Conservation (phyloP, 179 eudicot genomes). For the Carnegiea gigantea region DNA sequence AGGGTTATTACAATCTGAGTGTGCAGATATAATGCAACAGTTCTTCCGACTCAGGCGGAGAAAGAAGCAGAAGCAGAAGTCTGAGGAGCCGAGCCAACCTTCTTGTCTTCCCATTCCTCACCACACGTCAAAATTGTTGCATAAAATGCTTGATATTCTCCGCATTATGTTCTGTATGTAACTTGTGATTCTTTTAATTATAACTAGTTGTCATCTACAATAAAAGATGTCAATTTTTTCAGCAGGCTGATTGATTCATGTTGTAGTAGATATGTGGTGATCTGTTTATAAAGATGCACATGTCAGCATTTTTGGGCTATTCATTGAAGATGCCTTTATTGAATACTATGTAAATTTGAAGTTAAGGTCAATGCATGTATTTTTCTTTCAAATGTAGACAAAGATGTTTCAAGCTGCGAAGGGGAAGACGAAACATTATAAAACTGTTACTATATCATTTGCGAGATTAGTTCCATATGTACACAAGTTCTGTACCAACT, state of each 20-base stretch:
- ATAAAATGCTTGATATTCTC: constrained; percentile 64
- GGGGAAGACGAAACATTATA: too few relatives aligned
- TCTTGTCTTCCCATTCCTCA: constrained; percentile 56
- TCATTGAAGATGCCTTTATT: not conserved
- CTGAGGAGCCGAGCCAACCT: constrained; percentile 38
- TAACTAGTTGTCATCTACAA: not conserved
- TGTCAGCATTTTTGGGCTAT: not conserved
- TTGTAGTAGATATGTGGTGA: not conserved
- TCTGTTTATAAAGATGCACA: not conserved
- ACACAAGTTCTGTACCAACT: too few relatives aligned
- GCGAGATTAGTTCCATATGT: too few relatives aligned
- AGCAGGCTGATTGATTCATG: constrained; percentile 11
- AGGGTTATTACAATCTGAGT: constrained; percentile 67
- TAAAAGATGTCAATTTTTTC: constrained; percentile 1
- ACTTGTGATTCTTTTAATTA: too few relatives aligned
- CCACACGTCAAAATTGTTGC: constrained; percentile 54
- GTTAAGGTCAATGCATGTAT: not conserved
- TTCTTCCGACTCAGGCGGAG: constrained; percentile 79
- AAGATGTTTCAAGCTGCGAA: too few relatives aligned
- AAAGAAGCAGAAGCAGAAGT: constrained; percentile 39
- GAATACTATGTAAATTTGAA: not conserved
- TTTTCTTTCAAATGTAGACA: not conserved
- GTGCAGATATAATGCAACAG: constrained; percentile 82
- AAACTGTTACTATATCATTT: too few relatives aligned
- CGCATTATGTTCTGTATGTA: constrained; percentile 50